Conservation (phyloP, 2,329 filamentous ascomycete species). For the Paraphaeosphaeria sporulosa region DNA sequence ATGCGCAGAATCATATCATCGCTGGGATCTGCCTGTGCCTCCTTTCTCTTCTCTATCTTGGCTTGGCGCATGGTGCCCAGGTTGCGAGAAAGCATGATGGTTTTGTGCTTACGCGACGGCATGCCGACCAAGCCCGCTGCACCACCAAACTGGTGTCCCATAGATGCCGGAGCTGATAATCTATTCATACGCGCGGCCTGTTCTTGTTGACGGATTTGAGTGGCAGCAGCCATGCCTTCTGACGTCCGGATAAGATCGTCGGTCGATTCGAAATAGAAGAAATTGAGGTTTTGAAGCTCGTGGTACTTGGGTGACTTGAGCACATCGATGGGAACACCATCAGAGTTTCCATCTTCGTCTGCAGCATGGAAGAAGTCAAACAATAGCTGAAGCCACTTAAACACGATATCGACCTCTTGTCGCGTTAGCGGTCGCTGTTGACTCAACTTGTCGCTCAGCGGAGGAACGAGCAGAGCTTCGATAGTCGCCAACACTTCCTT, state of each 20-base stretch:
- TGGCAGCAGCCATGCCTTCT: conserved; percentile 92
- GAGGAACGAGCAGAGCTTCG: conserved; percentile 88
- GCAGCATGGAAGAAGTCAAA: conserved; percentile 95
- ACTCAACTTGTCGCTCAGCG: conserved; percentile 92
- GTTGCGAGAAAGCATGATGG: conserved; percentile 92
- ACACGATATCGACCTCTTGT: conserved; percentile 92
- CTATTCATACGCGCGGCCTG: conserved; percentile 64
- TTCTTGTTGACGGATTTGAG: conserved; percentile 78
- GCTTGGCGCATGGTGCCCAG: conserved; percentile 94
- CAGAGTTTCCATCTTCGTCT: conserved; percentile 83
- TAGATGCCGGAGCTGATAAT: conserved; percentile 69
- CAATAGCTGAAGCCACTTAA: conserved; percentile 89
- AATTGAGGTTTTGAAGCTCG: conserved; percentile 93
- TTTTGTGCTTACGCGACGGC: conserved; percentile 57
- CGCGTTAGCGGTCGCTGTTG: conserved; percentile 82
- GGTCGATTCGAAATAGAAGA: conserved; percentile 96
- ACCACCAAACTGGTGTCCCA: conserved; percentile 62
- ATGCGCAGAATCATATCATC: conserved; percentile 99
- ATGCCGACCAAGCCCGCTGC: conserved; percentile 69
- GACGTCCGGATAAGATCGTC: conserved; percentile 93
- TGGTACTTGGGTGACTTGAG: conserved; percentile 98
- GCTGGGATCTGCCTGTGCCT: conserved; percentile 93
- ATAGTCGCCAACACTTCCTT: conserved; percentile 95
- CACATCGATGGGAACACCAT: conserved; percentile 88
- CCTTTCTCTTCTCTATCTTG: conserved; percentile 94